A percentile compares a stretch with the other conserved stretches of the same genome.
Evolutionary conservation across 2,329 filamentous ascomycete genomes (phyloP).

Genomic region (Malbranchea cinnamomea): DNA sequence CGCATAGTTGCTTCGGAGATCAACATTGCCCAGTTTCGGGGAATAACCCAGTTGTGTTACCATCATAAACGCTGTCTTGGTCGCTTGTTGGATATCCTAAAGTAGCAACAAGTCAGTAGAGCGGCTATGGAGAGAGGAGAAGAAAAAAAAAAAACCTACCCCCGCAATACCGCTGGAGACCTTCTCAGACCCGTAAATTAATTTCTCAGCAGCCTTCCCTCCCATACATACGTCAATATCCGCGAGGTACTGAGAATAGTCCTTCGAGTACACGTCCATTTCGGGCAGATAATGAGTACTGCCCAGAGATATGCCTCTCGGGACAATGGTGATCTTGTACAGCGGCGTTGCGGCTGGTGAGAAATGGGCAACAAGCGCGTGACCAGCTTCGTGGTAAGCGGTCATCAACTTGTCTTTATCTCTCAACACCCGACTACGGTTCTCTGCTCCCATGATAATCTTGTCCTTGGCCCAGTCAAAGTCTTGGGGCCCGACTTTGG

Average conservation of each 20-base stretch:
- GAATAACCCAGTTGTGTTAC: conserved; percentile 87
- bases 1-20: conserved; percentile 67
- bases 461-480: conserved; percentile 98
- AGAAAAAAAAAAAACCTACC: conserved; percentile 34
- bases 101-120: conserved; percentile 29
- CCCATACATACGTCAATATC: conserved; percentile 69
- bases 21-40: conserved; percentile 71
- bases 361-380: conserved; percentile 79
- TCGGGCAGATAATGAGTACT: conserved; percentile 78
- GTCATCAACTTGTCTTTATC: conserved; percentile 91
- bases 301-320: conserved; percentile 71
- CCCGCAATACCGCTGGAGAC: conserved; percentile 78
- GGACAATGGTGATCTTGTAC: conserved; percentile 96
- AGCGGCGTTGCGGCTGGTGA: conserved; percentile 60
- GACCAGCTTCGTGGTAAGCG: conserved; percentile 92
- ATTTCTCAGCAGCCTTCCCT: conserved; percentile 76
- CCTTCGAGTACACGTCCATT: conserved; percentile 81
- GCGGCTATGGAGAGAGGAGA: neutral
- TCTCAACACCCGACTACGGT: conserved; percentile 74
- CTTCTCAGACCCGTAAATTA: conserved; percentile 79
- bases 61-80: conserved; percentile 69
- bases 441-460: conserved; percentile 92
- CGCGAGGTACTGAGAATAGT: conserved; percentile 70
- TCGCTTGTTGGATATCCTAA: conserved; percentile 72
- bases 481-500: conserved; percentile 59